Evolutionary conservation across 73 alveolate species (phyloP), one percentile per base, ranked within the genome.

Genomic region (Paramecium biaurelia): DNA sequence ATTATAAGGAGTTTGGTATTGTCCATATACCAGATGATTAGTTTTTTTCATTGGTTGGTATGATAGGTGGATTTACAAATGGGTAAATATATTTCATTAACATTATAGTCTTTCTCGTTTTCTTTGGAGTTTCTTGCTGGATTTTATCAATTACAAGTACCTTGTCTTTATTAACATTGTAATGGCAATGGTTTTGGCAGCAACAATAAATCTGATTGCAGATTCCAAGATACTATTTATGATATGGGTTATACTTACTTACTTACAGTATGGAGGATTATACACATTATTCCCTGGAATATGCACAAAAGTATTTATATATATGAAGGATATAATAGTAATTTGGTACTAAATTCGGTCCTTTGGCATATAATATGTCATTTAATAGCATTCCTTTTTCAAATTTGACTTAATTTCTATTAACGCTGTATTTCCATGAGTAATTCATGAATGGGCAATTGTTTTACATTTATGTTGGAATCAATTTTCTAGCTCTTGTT

Each of bases 331-430:
- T 2, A n/a, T 15, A 12, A 74, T 63, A 63, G 90, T 21, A 79
- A 79, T 79, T 79, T 79, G 90, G 90, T 20, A 79, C 42, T 4
- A 79, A 79, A 43, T 79, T 38, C 18, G 90, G 90, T 79, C 90
- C 90, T 6, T 79, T 30, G 24, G 90, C 90, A 43, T 79, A 4
- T 7, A 79, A 45, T 45, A 79, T 79, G 74, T 45, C 90, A 47
- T 79, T 43, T 26, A 43, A 41, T 79, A 79, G 70, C 9, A 43
- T 79, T 11, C 90, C 90, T 10, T 79, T 79, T 42, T 79, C 90
- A 21, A 79, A 79, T 34, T 24, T 63, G 26, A 63, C 84, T 30
- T 63, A 63, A 24, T 63, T 63, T 32, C 84, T 63, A 12, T 63
- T 63, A 63, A 63, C 84, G 0, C 12, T 63, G 15, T 63, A 63